These are phyloP conservation scores for Prunella vulgaris DNA, from an alignment of 257 asterid genomes.

Conservation along the genomic window DNA sequence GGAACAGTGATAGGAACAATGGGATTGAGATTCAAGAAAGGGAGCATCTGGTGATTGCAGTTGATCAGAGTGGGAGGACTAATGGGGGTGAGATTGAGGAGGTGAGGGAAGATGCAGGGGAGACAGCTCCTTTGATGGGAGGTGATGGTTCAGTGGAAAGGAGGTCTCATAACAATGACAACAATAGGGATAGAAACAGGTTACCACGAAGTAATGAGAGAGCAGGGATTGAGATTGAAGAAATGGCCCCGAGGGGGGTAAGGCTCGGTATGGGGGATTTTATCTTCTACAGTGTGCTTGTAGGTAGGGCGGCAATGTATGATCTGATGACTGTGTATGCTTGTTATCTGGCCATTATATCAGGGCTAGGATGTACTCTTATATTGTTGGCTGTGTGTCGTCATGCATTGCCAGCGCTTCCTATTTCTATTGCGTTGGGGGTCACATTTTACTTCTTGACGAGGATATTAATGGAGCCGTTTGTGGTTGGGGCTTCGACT, in stretches of 20 bases:
- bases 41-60: constrained; percentile 25
- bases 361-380: constrained; percentile 89
- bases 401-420: constrained; percentile 93
- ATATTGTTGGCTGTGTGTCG: constrained; percentile 80
- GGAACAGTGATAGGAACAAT: constrained; percentile 22
- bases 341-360: constrained; percentile 93
- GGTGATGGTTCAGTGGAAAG: constrained; percentile 31
- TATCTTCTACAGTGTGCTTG: constrained; percentile 86
- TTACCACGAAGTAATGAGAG: constrained; percentile 22
- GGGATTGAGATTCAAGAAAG: constrained; percentile 28
- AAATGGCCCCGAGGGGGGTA: constrained; percentile 47
- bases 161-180: constrained; percentile 5
- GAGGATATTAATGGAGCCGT: constrained; percentile 86
- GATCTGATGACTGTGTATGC: constrained; percentile 97
- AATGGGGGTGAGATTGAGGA: constrained; percentile 42
- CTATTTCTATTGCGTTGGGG: constrained; percentile 81
- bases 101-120: constrained; percentile 53
- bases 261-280: constrained; percentile 97
- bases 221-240: constrained; percentile 30
- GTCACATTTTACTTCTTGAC: constrained; percentile 89
- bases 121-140: constrained; percentile 61
- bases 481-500: constrained; percentile 81
- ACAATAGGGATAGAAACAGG: constrained; percentile 20
- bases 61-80: constrained; percentile 22
- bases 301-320: constrained; percentile 97